Evolutionary conservation across 1,139 yeast genomes (phyloP), one percentile per base, ranked within the genome.

Genomic region (Diutina ranongensis): DNA sequence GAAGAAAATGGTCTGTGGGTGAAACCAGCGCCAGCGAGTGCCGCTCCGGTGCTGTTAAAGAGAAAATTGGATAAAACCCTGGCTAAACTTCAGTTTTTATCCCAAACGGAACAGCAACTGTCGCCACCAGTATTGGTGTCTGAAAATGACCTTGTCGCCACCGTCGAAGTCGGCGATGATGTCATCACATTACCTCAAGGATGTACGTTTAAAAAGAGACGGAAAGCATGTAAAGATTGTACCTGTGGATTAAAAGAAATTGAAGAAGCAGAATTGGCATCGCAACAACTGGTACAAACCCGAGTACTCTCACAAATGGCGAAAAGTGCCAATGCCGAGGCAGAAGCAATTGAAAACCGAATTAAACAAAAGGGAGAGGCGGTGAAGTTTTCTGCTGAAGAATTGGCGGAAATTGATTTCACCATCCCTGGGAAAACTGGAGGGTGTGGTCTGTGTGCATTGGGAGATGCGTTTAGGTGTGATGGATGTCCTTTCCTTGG

Each of bases 401-500:
- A 83, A 49, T 68, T 79, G 56, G 70, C 92, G 2, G 98, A 92
- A 60, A 79, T 94, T 48, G 98, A 94, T 60, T 94, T 92, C 64
- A 92, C 98, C 1, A 80, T 89, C 15, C 87, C 88, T 52, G 97
- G 97, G 35, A 92, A 89, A 62, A 78, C 83, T 28, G 97, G 97
- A 32, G 96, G 97, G 1, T 92, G 99, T 67, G 96, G 96, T 19
- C 85, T 95, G 10, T 92, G 99, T 67, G 82, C 97, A 0, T 72
- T 92, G 48, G 98, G 99, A 36, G 98, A 92, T 63, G 98, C 98
- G 0, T 92, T 92, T 67, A 72, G 99, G 58, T 92, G 99, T 63
- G 95, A 89, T 56, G 97, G 97, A 2, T 92, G 99, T 65, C 99
- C 98, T 40, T 94, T 80, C 63, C 69, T 92, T 54, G 98, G 99